Evolutionary conservation across 2,329 filamentous ascomycete genomes (phyloP).

Genomic region (Penicillium rolfsii): DNA sequence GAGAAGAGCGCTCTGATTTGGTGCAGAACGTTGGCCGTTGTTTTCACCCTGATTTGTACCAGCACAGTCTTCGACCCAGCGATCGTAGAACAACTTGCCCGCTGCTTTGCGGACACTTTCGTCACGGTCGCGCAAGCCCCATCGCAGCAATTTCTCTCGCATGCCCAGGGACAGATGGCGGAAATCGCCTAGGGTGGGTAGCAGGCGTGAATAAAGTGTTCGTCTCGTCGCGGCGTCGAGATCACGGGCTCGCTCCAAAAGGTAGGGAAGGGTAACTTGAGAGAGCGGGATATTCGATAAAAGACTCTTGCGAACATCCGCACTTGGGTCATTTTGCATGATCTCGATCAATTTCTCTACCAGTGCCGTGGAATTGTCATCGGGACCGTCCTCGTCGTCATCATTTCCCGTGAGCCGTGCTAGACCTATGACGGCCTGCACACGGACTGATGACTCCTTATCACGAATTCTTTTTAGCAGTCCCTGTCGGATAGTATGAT

Average conservation of each 20-base stretch:
- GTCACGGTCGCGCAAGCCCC: conserved; percentile 92
- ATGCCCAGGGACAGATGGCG: conserved; percentile 89
- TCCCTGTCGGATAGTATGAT: conserved; percentile 76
- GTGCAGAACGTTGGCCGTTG: conserved; percentile 60
- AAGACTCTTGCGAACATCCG: conserved; percentile 86
- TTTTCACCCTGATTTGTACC: conserved; percentile 64
- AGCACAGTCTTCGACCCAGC: conserved; percentile 97
- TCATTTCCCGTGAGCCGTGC: conserved; percentile 80
- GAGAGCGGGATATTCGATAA: conserved; percentile 88
- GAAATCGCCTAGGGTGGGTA: conserved; percentile 91
- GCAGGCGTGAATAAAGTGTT: conserved; percentile 81
- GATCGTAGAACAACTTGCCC: conserved; percentile 83
- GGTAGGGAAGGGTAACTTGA: conserved; percentile 77
- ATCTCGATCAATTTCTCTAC: conserved; percentile 83
- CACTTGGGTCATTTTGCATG: conserved; percentile 89
- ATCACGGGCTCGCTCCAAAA: conserved; percentile 89
- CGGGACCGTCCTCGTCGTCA: conserved; percentile 67
- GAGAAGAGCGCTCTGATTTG: conserved; percentile 79
- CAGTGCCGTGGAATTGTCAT: conserved; percentile 67
- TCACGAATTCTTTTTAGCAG: conserved; percentile 86
- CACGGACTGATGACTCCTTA: conserved; percentile 88
- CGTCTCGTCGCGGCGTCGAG: conserved; percentile 81
- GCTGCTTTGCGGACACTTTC: conserved; percentile 92
- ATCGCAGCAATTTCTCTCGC: conserved; percentile 91
- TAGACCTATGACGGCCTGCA: conserved; percentile 90